Evolutionary conservation across 164 flowering plant genomes (phyloP).

Genomic region (Tinospora cordifolia): DNA sequence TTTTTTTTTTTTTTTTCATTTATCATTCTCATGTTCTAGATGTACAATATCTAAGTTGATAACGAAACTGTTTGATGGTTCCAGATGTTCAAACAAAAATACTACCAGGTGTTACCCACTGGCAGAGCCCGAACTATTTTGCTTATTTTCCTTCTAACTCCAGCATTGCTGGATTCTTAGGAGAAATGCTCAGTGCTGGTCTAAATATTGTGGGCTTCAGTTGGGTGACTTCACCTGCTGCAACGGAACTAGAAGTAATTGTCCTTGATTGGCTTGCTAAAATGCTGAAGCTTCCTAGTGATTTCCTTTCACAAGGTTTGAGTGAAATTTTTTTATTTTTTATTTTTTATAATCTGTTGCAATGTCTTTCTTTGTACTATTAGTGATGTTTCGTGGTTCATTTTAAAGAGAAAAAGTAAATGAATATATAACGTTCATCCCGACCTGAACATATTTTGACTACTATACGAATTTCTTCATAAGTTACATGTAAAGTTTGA

Average conservation of each 20-base stretch:
- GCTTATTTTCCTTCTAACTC: constrained; percentile 91
- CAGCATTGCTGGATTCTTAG: constrained; percentile 82
- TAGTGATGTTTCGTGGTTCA: neutral
- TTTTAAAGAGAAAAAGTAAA: neutral
- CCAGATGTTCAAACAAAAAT: constrained; percentile 76
- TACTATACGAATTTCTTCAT: no score
- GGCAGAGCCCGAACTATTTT: constrained; percentile 95
- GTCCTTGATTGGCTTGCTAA: constrained; percentile 94
- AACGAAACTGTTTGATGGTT: constrained; percentile 12
- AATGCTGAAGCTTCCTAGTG: constrained; percentile 73
- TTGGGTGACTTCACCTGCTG: constrained; percentile 96
- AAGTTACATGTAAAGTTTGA: no score
- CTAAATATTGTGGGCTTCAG: constrained; percentile 90
- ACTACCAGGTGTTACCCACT: constrained; percentile 89
- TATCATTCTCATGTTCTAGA: neutral
- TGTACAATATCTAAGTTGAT: neutral
- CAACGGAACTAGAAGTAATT: constrained; percentile 90
- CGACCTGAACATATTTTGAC: no score
- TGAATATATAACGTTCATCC: neutral
- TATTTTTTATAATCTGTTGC: neutral
- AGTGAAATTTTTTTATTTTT: neutral
- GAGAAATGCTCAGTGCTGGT: constrained; percentile 96
- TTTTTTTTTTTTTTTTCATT: neutral
- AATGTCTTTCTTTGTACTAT: neutral
- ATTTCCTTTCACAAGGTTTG: constrained; percentile 65